Evolutionary conservation across 257 asterid genomes (phyloP).

Genomic region (Misopates orontium): DNA sequence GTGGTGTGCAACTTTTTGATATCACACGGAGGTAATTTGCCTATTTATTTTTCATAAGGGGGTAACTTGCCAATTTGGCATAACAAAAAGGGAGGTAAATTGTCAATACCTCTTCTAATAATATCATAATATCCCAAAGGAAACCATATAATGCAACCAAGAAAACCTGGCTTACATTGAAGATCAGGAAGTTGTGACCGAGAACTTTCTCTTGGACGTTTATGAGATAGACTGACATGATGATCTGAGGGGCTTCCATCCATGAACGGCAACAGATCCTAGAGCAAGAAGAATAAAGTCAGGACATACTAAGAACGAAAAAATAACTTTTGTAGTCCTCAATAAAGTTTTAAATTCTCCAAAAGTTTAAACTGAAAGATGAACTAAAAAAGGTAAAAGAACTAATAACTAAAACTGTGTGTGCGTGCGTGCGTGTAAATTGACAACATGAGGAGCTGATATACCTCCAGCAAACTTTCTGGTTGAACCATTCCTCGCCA

Average conservation of each 20-base stretch:
- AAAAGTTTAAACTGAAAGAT: not conserved
- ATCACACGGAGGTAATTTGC: too few species aligned
- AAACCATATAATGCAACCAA: constrained; percentile 2
- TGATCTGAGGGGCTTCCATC: constrained; percentile 86
- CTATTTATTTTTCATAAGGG: too few species aligned
- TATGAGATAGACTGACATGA: constrained; percentile 66
- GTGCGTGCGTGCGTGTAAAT: not conserved
- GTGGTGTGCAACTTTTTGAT: too few species aligned
- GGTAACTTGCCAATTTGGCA: too few species aligned
- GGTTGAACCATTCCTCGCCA: constrained; percentile 99
- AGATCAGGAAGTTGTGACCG: constrained; percentile 42
- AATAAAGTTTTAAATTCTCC: constrained; percentile 10
- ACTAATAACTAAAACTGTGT: not conserved
- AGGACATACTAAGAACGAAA: constrained; percentile 9
- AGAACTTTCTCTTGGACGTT: constrained; percentile 84
- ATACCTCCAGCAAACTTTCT: constrained; percentile 86
- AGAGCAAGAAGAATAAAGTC: constrained; percentile 31
- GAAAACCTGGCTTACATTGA: constrained; percentile 37
- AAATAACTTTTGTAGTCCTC: not conserved
- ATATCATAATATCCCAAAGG: constrained; percentile 10
- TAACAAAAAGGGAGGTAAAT: too few species aligned
- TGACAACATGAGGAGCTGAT: constrained; percentile 14
- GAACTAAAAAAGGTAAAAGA: not conserved
- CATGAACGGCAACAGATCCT: constrained; percentile 91
- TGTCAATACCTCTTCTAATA: too few species aligned